Conservation (phyloP, 2,329 filamentous ascomycete genomes). For the Penicillium concentricum region DNA sequence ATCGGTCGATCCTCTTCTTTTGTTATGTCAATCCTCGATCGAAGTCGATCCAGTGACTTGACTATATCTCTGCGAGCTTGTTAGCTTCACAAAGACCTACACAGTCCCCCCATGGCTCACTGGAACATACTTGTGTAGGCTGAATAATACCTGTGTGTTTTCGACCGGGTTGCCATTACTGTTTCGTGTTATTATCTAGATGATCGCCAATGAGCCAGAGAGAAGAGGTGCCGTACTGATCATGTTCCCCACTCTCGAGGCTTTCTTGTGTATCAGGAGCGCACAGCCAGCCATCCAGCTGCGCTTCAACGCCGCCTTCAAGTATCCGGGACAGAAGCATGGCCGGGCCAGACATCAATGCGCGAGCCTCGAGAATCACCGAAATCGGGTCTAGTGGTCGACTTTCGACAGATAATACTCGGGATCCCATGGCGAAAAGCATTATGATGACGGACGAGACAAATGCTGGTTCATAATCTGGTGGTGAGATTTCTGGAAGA, state of each 20-base stretch:
- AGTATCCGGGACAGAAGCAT: conserved; percentile 30
- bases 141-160: conserved; percentile 10
- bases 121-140: conserved; percentile 19
- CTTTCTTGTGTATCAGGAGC: conserved; percentile 11
- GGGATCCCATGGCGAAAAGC: conserved; percentile 35
- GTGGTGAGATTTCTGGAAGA: conserved; percentile 38
- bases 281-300: conserved; percentile 29
- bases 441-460: conserved; percentile 43
- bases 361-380: conserved; percentile 30
- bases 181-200: background rate
- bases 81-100: background rate
- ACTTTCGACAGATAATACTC: conserved; percentile 27
- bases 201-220: background rate
- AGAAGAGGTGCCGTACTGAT: conserved; percentile 1
- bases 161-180: conserved; percentile 3
- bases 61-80: conserved; percentile 22
- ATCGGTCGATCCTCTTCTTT: conserved; percentile 13
- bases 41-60: conserved; percentile 23
- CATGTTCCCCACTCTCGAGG: background rate
- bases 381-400: conserved; percentile 27
- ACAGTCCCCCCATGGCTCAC: background rate
- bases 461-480: conserved; percentile 45
- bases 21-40: conserved; percentile 15
- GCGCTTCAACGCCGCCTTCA: conserved; percentile 21
- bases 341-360: conserved; percentile 30